phyloP scores from a whole-genome alignment of 306 rosid genomes.

The Sophora flavescens region DNA sequence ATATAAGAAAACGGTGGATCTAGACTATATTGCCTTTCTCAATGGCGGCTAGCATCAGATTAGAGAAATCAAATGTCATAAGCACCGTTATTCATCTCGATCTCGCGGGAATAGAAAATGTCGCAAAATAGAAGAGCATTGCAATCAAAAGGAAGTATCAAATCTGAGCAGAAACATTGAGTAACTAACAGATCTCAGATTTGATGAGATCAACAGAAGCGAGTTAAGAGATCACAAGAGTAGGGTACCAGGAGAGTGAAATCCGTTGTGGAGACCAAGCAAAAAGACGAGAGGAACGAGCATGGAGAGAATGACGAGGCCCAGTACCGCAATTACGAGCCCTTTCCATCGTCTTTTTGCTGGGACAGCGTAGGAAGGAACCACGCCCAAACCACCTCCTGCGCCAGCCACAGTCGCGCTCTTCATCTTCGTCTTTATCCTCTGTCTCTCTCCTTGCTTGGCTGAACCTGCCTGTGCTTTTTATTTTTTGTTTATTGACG shows the following conservation, averaged over 20 bases:
- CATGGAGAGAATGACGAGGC: slow-evolving; percentile 92
- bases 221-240: slow-evolving; percentile 20
- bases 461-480: no score
- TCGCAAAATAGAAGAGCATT: background rate
- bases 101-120: slow-evolving; percentile 35
- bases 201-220: slow-evolving; percentile 29
- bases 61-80: slow-evolving; percentile 7
- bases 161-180: background rate
- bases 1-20: slow-evolving; percentile 16
- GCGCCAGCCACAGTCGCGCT: slow-evolving; percentile 50
- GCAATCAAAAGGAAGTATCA: slow-evolving; percentile 1
- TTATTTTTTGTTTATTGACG: no score
- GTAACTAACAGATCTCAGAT: slow-evolving; percentile 62
- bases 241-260: slow-evolving; percentile 75
- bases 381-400: slow-evolving; percentile 61
- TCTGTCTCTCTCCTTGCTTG: background rate
- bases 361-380: slow-evolving; percentile 60
- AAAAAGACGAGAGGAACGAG: slow-evolving; percentile 94
- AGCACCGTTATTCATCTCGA: slow-evolving; percentile 31
- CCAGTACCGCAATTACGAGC: slow-evolving; percentile 83
- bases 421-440: slow-evolving; percentile 57
- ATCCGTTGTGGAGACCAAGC: slow-evolving; percentile 94
- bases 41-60: background rate
- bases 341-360: slow-evolving; percentile 92
- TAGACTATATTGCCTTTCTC: background rate